A percentile compares a stretch with the other conserved stretches of the same genome.
phyloP scores from a whole-genome alignment of 73 alveolate species.

The Durusdinium trenchii region DNA sequence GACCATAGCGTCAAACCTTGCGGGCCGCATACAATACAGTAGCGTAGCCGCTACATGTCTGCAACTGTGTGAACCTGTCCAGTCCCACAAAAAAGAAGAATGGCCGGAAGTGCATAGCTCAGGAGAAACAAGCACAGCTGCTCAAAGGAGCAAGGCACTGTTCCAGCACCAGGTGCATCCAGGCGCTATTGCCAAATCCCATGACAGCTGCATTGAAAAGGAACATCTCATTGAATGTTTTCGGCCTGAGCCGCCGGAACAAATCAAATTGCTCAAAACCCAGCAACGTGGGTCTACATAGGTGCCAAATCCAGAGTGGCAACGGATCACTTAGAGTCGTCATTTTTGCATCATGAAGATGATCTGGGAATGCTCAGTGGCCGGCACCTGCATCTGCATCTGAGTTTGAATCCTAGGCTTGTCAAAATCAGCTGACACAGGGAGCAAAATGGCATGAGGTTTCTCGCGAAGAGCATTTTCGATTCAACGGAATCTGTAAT shows the following conservation, averaged over 20 bases:
- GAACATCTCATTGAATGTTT: slow-evolving; percentile 88
- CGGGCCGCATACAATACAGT: too few species aligned
- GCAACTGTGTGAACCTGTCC: not conserved
- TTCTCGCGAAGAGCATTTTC: not conserved
- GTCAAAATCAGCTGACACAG: not conserved
- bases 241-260: slow-evolving; percentile 22
- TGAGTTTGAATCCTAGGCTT: slow-evolving; percentile 22
- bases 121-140: not conserved
- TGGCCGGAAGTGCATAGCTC: not conserved
- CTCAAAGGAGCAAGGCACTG: slow-evolving; percentile 53
- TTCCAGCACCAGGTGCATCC: slow-evolving; percentile 95
- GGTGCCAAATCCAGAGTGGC: too few species aligned
- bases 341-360: too few species aligned
- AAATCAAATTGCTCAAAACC: not conserved
- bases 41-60: not conserved
- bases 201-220: slow-evolving; percentile 90
- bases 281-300: not conserved
- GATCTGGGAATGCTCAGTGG: not conserved
- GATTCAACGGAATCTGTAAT: not conserved
- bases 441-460: not conserved
- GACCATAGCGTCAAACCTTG: slow-evolving; percentile 85
- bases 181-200: slow-evolving; percentile 85
- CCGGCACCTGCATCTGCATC: slow-evolving; percentile 59
- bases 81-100: not conserved
- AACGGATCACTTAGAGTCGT: too few species aligned